Evolutionary conservation across 1,139 yeast genomes (phyloP).

Genomic region (Geotrichum fermentans): DNA sequence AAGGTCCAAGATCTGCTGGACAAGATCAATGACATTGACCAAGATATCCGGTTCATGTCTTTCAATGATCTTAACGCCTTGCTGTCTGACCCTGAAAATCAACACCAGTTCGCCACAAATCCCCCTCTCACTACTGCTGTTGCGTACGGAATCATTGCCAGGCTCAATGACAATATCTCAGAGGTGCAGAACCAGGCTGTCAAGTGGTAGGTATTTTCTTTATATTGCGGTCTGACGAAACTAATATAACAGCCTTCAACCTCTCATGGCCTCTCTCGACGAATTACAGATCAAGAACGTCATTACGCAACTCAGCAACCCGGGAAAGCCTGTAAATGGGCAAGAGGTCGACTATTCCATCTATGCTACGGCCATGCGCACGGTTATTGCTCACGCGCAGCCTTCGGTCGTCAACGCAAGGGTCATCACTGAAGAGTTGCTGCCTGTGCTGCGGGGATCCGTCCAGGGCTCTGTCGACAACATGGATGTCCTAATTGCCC

Average conservation of each 20-base stretch:
- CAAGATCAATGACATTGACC: conserved; percentile 47
- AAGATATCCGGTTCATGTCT: conserved; percentile 85
- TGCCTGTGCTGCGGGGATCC: conserved; percentile 35
- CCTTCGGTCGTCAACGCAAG: conserved; percentile 35
- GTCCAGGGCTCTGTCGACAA: conserved; percentile 47
- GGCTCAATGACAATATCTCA: conserved; percentile 59
- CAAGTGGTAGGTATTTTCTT: conserved; percentile 44
- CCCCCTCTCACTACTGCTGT: conserved; percentile 35
- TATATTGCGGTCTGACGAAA: neutral
- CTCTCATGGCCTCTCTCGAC: conserved; percentile 12
- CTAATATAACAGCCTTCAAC: conserved; percentile 18
- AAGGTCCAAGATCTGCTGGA: conserved; percentile 23
- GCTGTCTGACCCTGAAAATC: conserved; percentile 35
- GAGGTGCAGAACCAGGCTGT: conserved; percentile 81
- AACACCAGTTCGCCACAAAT: conserved; percentile 25
- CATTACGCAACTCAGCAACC: conserved; percentile 7
- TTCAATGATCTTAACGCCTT: conserved; percentile 64
- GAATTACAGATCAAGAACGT: conserved; percentile 7
- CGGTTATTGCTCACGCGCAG: conserved; percentile 46
- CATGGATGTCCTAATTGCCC: conserved; percentile 59
- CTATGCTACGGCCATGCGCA: conserved; percentile 65
- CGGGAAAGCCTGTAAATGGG: conserved; percentile 31
- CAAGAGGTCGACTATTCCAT: conserved; percentile 48
- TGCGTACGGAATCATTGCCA: conserved; percentile 43
- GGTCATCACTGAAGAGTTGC: conserved; percentile 35